A percentile compares a stretch with the other conserved stretches of the same genome.
Evolutionary conservation across 2,329 filamentous ascomycete species (phyloP).

Genomic region (Polychaeton citri): DNA sequence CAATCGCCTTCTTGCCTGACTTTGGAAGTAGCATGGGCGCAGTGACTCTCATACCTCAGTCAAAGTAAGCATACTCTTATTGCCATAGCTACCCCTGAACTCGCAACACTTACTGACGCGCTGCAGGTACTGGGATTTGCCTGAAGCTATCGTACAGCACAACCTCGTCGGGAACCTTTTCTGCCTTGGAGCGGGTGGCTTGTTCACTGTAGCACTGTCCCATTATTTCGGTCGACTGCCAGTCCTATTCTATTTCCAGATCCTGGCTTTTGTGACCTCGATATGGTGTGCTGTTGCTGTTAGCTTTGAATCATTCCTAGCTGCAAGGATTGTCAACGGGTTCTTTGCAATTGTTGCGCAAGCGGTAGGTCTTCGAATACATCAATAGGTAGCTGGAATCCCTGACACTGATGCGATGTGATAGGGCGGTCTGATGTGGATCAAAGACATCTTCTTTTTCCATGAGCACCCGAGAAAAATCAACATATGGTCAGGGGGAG

Average conservation of each 20-base stretch:
- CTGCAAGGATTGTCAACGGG: conserved; percentile 31
- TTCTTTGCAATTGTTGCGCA: conserved; percentile 31
- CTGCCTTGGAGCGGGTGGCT: conserved; percentile 30
- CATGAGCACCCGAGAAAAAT: conserved; percentile 35
- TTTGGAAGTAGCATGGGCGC: conserved; percentile 30
- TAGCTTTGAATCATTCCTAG: conserved; percentile 27
- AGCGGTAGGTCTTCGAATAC: conserved; percentile 7
- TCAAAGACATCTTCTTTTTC: conserved; percentile 48
- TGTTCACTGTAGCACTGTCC: conserved; percentile 27
- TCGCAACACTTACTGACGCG: too few species aligned
- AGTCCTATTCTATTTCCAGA: conserved; percentile 28
- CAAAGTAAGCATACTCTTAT: conserved; percentile 5
- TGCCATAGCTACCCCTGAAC: too few species aligned
- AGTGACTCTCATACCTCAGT: conserved; percentile 27
- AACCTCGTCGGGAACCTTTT: conserved; percentile 30
- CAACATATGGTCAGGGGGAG: conserved; percentile 25
- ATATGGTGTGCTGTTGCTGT: conserved; percentile 26
- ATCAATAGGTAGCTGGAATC: not conserved
- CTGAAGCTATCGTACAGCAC: conserved; percentile 26
- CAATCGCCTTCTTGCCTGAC: conserved; percentile 23
- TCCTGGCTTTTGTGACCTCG: conserved; percentile 24
- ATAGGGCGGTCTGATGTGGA: conserved; percentile 28
- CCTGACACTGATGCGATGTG: not conserved
- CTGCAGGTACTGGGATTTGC: conserved; percentile 22
- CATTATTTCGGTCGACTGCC: conserved; percentile 33